Base-by-base conservation (phyloP, 495 filamentous ascomycete genomes). In the Xylaria intraflava region DNA sequence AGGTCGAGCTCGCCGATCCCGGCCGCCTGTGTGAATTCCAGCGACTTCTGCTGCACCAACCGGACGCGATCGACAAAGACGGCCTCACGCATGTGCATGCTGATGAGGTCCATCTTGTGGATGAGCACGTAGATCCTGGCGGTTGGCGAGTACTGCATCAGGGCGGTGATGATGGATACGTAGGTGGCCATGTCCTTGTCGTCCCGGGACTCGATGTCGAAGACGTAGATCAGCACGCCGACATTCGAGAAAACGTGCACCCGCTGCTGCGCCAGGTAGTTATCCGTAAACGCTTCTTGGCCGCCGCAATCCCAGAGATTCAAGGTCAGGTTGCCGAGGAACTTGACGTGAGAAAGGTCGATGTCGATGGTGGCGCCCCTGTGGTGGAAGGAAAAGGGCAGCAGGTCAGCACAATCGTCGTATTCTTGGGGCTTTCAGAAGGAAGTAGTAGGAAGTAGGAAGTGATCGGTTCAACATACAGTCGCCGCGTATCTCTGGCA, bases 261-360 rank as follows among this genome's bases (percentile, higher is more conserved):
- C 36, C 91, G 89, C 71, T 98, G 93, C 49, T 89, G 86, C 11
- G 86, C 84, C 50, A 98, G 88, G 70, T 96, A 98, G 62, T 91
- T 95, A 69, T 96, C 93, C 79, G 95, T 94, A 70, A 97, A 98
- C 20, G 91, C 91, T 66, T 96, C 94, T 80, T 98, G 93, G 46
- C 92, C 94, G 71, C 93, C 93, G 67, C 93, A 98, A 70, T 98
- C 93, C 93, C 93, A 98, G 12, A 98, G 81, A 71, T 98, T 97
- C 52, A 98, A 78, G 29, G 91, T 95, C 42, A 98, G 77, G 65
- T 96, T 97, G 24, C 93, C 93, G 68, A 98, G 84, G 72, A 98
- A 98, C 69, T 94, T 92, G 72, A 97, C 90, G 71, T 95, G 90
- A 41, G 89, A 95, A 59, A 96, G 87, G 74, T 98, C 93, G 45